Conservation (phyloP, 2,329 filamentous ascomycete species). For the Cyanodermella asteris region DNA sequence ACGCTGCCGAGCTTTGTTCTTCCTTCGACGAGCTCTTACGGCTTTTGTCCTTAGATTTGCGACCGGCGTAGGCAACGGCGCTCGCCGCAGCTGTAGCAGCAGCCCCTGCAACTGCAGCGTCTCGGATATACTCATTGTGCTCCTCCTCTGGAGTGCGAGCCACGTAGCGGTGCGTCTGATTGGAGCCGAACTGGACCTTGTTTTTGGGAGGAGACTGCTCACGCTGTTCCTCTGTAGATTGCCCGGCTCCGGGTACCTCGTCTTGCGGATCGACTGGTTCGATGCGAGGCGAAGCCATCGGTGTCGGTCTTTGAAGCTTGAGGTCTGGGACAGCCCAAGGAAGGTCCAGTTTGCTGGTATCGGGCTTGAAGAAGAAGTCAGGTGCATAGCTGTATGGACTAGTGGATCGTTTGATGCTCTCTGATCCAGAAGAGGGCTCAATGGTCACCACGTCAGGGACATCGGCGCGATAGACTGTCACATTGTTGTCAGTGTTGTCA, state of each 20-base stretch:
- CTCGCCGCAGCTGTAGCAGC: too few species aligned
- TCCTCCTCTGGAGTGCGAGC: constrained; percentile 33
- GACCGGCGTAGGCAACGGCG: too few species aligned
- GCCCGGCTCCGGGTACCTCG: constrained; percentile 23
- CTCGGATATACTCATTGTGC: constrained; percentile 13
- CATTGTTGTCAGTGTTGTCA: constrained; percentile 10
- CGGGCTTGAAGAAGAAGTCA: constrained; percentile 4
- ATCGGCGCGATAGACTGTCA: constrained; percentile 4
- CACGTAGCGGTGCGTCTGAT: constrained; percentile 42
- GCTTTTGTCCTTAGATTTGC: too few species aligned
- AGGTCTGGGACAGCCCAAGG: constrained; percentile 7
- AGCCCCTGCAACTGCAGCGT: too few species aligned
- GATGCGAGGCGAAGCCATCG: constrained; percentile 17
- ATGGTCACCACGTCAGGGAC: constrained; percentile 5
- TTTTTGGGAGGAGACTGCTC: too few species aligned
- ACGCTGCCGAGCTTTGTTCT: too few species aligned
- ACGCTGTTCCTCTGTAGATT: too few species aligned
- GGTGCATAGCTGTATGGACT: constrained; percentile 3
- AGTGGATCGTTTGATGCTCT: not conserved
- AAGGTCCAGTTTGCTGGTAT: constrained; percentile 2
- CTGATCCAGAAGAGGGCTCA: constrained; percentile 4
- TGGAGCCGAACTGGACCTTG: constrained; percentile 45
- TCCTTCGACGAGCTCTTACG: too few species aligned
- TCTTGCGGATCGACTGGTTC: constrained; percentile 12
- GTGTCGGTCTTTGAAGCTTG: constrained; percentile 8